Evolutionary conservation across 768 basidiomycete genomes (phyloP), one percentile per base, ranked within the genome.

Genomic region (Piloderma croceum): DNA sequence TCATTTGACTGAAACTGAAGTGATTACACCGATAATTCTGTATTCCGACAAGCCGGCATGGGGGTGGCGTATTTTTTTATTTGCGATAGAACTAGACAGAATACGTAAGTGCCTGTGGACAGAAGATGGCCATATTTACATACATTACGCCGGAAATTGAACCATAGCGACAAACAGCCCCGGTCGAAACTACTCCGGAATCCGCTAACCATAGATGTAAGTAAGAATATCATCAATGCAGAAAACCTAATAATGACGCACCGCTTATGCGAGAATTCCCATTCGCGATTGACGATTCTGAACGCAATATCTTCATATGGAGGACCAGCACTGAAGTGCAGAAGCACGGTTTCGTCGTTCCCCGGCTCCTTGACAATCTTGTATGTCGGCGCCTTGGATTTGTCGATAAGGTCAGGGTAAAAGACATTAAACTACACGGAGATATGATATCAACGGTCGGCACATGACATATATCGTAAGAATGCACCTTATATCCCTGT

Each of bases 291-390:
- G 43, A 99, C 94, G 45, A 99, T 94, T 45, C 90, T 77, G 70
- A 99, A 99, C 6, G 96, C 96, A 46, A 98, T 93, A 50, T 98
- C 96, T 63, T 99, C 94, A 58, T 99, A 99, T 1, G 94, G 94
- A 38, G 94, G 93, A 6, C 96, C 96, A 22, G 96, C 90, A 49
- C 80, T 90, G 67, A 99, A 99, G 53, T 92, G 81, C 22, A 99
- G 64, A 17, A 96, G 70, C 10, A 90, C 88, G 1, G 94, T 98
- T 41, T 99, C 96, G 44, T 92, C 90, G 57, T 98, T 96, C 5
- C 90, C 92, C 4, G 83, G 79, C 55, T 96, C 90, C 56, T 90
- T 89, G 61, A 96, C 77, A 44, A 97, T 89, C 60, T 89, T 90
- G 68, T 97, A 99, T 6, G 90, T 91, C 3, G 96, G 96, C 1